Conservation (phyloP, 2,329 filamentous ascomycete genomes). For the Fusarium anthophilum region DNA sequence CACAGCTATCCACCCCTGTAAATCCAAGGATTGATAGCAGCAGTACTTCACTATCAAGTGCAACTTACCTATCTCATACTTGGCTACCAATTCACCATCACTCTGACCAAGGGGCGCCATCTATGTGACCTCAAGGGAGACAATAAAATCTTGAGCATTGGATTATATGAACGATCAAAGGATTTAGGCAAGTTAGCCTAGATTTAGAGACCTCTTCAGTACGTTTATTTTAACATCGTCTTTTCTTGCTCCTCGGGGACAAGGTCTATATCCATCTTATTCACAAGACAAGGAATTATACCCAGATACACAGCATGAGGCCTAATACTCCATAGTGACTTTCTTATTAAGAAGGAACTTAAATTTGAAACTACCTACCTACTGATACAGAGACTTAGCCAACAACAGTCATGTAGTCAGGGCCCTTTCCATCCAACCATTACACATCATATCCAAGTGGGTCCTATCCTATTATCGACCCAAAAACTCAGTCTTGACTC, state of each 20-base stretch:
- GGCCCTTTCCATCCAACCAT: slow-evolving; percentile 2
- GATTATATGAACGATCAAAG: not conserved
- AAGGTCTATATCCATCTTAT: not conserved
- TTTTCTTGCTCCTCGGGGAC: not conserved
- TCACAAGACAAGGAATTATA: not conserved
- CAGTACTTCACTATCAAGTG: not conserved
- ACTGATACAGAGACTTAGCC: not conserved
- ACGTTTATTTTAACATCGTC: not conserved
- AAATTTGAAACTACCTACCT: not conserved
- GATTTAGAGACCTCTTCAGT: not conserved
- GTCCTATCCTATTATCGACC: slow-evolving; percentile 24
- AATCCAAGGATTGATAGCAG: not conserved
- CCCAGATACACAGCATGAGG: not conserved
- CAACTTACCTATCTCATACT: not conserved
- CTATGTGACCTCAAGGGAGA: not conserved
- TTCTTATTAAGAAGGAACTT: not conserved
- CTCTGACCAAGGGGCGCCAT: not conserved
- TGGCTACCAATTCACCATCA: not conserved
- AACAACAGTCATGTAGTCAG: not conserved
- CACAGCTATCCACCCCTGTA: slow-evolving; percentile 31
- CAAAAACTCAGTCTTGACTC: slow-evolving; percentile 16
- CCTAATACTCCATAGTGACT: not conserved
- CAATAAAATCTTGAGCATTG: not conserved
- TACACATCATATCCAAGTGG: slow-evolving; percentile 25
- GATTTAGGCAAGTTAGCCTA: not conserved